A percentile compares a stretch with the other conserved stretches of the same genome.
phyloP scores from a whole-genome alignment of 768 basidiomycete species.

The Naematelia encephala region DNA sequence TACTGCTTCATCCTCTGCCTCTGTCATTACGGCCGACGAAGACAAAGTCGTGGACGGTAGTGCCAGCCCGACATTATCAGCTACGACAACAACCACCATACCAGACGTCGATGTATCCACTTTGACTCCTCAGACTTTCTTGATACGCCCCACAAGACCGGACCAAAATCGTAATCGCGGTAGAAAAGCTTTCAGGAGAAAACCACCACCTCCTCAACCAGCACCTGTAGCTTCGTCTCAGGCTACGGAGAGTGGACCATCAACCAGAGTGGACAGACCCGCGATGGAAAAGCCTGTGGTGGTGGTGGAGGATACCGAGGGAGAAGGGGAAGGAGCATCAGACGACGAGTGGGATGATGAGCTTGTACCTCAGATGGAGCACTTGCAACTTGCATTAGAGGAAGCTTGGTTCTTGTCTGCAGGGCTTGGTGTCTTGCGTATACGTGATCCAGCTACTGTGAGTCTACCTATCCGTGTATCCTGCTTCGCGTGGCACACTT shows the following conservation, averaged over 20 bases:
- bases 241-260: neutral
- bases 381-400: conserved; percentile 81
- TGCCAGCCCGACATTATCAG: conserved; percentile 10
- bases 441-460: conserved; percentile 67
- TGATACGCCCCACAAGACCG: conserved; percentile 47
- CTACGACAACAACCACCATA: conserved; percentile 10
- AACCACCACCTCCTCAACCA: conserved; percentile 14
- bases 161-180: conserved; percentile 41
- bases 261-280: conserved; percentile 4
- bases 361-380: conserved; percentile 70
- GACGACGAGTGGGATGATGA: conserved; percentile 48
- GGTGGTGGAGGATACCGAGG: neutral
- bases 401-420: conserved; percentile 87
- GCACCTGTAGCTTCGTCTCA: neutral
- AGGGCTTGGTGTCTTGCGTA: conserved; percentile 74
- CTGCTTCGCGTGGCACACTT: conserved; percentile 30
- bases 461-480: conserved; percentile 59
- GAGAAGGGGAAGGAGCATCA: conserved; percentile 53
- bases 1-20: conserved; percentile 7
- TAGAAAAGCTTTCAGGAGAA: conserved; percentile 34
- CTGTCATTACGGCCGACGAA: neutral
- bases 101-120: conserved; percentile 27
- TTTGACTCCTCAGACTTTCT: conserved; percentile 47
- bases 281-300: too few relatives aligned
- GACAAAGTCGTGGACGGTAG: neutral